Base-by-base conservation (phyloP, 73 alveolate genomes). In the Paramecium sexaurelia region DNA sequence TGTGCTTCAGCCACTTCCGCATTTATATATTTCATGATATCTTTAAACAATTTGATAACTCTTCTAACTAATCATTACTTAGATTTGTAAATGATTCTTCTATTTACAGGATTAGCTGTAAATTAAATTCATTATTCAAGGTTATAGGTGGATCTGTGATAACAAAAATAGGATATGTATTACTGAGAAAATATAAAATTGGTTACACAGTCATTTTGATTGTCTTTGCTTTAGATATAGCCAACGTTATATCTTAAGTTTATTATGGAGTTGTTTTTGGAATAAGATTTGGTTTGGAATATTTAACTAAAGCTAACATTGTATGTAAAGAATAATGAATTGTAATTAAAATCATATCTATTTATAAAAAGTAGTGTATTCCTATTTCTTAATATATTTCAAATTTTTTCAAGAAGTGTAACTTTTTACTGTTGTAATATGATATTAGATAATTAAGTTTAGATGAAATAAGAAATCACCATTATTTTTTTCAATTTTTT, bases 121-220 rank as follows among this genome's bases (percentile, higher is more conserved):
- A 57, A 33, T 71, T 71, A 17, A 51, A n/a, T 35, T 33, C 24
- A n/a, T 71, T 13, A 13, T 27, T 1, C 11, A 3, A 71, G 86
- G 55, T 78, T 27, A 78, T 78, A 11, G 90, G 90, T 24, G 90
- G 90, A 6, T 78, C 90, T 41, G 90, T 78, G 27, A 29, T 78
- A 9, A 45, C 90, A 2, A 78, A 78, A 78, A 78, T 78, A 10
- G 90, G 90, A 78, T 78, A 78, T 24, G 19, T 40, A 6, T 0
- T 78, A 24, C 13, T 78, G 22, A 22, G 55, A 4, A 78, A 78
- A 24, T 78, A 78, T 43, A 78, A 78, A 39, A 26, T 78, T 22
- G 90, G 90, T 37, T 78, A 78, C 36, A 24, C 32, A 0, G 68
- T 78, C 24, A 39, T 78, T n/a, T 24, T 78, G 26, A 39, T 78